Conservation (phyloP, 345 rosid species). For the Mangifera indica region DNA sequence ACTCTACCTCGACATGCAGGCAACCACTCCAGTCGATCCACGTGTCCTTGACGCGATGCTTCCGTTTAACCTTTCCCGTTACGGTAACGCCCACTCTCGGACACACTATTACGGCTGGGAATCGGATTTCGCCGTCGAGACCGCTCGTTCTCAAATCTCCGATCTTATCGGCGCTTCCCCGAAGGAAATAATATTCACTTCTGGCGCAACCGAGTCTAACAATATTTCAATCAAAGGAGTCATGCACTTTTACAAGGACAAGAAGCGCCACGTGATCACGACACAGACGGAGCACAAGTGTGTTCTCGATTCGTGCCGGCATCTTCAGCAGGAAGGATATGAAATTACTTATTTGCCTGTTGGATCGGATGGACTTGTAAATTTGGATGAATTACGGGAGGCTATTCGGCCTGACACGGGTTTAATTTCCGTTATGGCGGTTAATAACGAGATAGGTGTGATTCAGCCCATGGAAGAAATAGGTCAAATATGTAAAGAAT, state of each 20-base stretch:
- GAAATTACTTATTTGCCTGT: constrained; percentile 91
- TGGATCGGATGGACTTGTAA: constrained; percentile 63
- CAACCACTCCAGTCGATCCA: constrained; percentile 91
- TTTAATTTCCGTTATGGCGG: constrained; percentile 87
- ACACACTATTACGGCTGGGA: constrained; percentile 98
- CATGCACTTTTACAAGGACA: constrained; percentile 88
- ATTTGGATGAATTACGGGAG: constrained; percentile 55
- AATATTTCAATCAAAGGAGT: constrained; percentile 87
- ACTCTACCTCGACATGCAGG: constrained; percentile 73
- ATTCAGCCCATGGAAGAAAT: constrained; percentile 93
- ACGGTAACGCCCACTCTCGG: constrained; percentile 94
- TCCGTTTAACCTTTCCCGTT: constrained; percentile 63
- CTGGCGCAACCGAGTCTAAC: constrained; percentile 96
- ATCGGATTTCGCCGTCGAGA: constrained; percentile 81
- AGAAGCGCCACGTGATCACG: constrained; percentile 84
- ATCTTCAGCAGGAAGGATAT: constrained; percentile 92
- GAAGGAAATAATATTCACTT: constrained; percentile 82
- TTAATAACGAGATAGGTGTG: constrained; percentile 94
- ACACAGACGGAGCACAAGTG: constrained; percentile 98
- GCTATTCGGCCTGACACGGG: constrained; percentile 85
- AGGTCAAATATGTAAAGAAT: constrained; percentile 77
- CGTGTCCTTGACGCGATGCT: constrained; percentile 86
- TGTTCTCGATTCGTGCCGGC: constrained; percentile 90
- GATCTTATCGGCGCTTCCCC: constrained; percentile 79
- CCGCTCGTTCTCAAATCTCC: constrained; percentile 74